Conservation (phyloP, 805 yeast species). For the Tetrapisispora pingtungensis region DNA sequence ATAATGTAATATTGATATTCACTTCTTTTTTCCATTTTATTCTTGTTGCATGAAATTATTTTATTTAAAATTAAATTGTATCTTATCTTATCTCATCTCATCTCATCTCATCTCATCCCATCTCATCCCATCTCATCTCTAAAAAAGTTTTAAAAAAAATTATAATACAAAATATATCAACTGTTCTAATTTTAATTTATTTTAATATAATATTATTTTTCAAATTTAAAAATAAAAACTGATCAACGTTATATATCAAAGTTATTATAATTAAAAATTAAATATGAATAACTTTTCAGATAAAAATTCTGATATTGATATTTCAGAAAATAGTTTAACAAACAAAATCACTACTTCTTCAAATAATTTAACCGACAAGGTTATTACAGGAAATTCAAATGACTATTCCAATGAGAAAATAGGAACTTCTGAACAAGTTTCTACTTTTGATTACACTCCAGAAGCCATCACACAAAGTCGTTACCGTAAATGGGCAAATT, state of each 20-base stretch:
- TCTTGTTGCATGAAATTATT: no score
- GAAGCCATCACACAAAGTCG: neutral
- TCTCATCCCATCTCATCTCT: neutral
- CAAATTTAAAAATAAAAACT: neutral
- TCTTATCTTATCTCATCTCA: neutral
- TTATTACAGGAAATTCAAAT: neutral
- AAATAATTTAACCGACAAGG: neutral
- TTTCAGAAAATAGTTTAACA: neutral
- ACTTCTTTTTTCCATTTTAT: no score
- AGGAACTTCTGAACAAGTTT: neutral
- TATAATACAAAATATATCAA: no score
- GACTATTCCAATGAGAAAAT: neutral
- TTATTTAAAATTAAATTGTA: no score
- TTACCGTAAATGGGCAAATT: slow-evolving; percentile 11
- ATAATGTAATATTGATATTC: no score
- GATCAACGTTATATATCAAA: neutral
- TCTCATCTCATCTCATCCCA: neutral
- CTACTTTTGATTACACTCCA: neutral
- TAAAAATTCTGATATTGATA: neutral
- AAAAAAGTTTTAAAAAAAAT: no score
- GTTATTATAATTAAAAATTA: neutral
- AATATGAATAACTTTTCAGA: neutral
- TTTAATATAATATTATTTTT: no score
- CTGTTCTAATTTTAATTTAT: no score
- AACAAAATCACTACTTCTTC: neutral